A percentile compares a stretch with the other conserved stretches of the same genome.
Conservation (phyloP, 129 eudicot species). For the Helichrysum umbraculigerum region DNA sequence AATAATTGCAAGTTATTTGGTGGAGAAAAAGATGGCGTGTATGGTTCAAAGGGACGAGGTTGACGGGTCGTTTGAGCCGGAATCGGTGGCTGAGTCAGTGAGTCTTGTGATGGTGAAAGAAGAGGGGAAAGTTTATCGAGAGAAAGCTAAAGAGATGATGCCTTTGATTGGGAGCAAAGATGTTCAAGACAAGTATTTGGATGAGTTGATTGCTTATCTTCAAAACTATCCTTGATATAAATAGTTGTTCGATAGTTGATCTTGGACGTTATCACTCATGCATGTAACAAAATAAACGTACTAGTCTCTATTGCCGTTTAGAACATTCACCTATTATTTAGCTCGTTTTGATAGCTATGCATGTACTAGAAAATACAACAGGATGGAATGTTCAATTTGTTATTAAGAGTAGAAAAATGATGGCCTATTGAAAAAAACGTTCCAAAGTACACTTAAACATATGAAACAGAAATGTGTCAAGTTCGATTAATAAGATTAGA, state of each 20-base stretch:
- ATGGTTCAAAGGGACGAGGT: conserved; percentile 19
- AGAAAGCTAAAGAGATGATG: conserved; percentile 34
- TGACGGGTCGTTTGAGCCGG: conserved; percentile 39
- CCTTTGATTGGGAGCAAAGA: conserved; percentile 6
- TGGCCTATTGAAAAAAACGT: too few species aligned
- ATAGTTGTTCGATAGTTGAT: background rate
- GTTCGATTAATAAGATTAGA: too few species aligned
- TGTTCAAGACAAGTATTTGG: conserved; percentile 19
- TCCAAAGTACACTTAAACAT: too few species aligned
- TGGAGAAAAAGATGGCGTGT: conserved; percentile 28
- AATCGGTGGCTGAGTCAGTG: conserved; percentile 38
- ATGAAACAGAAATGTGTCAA: too few species aligned
- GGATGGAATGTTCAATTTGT: too few species aligned
- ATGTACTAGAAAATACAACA: too few species aligned
- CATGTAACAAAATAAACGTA: background rate
- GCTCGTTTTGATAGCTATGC: too few species aligned
- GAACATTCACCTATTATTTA: too few species aligned
- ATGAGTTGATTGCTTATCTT: conserved; percentile 18
- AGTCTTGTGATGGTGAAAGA: conserved; percentile 34
- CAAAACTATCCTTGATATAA: background rate
- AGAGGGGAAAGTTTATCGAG: conserved; percentile 34
- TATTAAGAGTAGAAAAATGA: too few species aligned
- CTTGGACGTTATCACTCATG: background rate
- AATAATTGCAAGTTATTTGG: conserved; percentile 29
- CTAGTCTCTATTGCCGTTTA: too few species aligned